Evolutionary conservation across 805 yeast genomes (phyloP), one percentile per base, ranked within the genome.

Genomic region (Suhomyces xylopsoci): DNA sequence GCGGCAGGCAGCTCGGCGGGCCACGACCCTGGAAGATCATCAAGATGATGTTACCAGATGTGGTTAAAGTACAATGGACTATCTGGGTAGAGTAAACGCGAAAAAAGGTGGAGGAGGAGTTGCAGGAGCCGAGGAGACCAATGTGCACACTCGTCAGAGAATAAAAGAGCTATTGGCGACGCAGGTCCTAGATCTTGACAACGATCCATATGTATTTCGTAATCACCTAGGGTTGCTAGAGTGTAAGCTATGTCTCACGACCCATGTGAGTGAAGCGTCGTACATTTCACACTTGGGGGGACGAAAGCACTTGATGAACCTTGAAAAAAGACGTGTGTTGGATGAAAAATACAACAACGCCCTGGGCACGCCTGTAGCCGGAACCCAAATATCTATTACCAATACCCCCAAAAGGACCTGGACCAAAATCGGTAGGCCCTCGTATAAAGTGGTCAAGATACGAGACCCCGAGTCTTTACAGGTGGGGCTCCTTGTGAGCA

Each of bases 101-200:
- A 91, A 91, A 69, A 84, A 89, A 65, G 97, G 97, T 8, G 82
- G 87, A 26, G 97, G 97, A 58, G 97, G 96, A 6, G 76, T 91
- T 17, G 97, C 97, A 0, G 88, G 88, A 5, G 72, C 76, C 44
- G 81, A 83, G 19, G 91, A 87, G 57, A 76, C 85, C 6, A 88
- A 88, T 61, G 81, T 83, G 4, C 86, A 86, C 45, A 76, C 92
- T 46, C 75, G 85, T 52, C 83, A 83, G 52, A 78, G 96, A 38
- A 80, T 90, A 7, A 79, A 84, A 42, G 82, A 87, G 58, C 77
- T 91, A 45, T 74, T 87, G 38, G 68, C 76, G 48, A 68, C 68
- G 55, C 80, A 70, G 56, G 79, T 79, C 25, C 69, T 81, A 2
- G 81, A 81, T 59, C 66, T 81, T 1, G 84, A 81, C 19, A 75